Base-by-base conservation (phyloP, 257 asterid species). In the Solanum chilense region DNA sequence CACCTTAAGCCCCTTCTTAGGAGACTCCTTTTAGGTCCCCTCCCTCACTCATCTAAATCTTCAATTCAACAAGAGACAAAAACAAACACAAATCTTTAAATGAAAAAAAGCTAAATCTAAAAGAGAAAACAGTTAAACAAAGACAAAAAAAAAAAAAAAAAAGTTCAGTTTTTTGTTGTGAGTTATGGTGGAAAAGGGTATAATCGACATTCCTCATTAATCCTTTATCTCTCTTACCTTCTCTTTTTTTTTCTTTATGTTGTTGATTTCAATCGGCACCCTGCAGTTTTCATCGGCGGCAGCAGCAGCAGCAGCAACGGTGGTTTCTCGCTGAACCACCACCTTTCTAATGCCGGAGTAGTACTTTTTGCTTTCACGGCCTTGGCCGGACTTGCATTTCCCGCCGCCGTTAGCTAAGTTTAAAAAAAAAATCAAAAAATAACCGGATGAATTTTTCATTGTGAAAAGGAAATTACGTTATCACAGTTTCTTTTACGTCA, bases 291-390 rank as follows among this genome's bases (percentile, higher is more conserved):
- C 68, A 12, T 52, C 88, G 84, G 84, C 86, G 69, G 69, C 37
- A 3, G 75, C 18, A 68, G 21, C 12, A 85, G 3, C 18, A 69
- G 11, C 12, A 85, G 7, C 83, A 78, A 84, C 58, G 89, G 66
- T 45, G 66, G 84, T 78, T 88, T 89, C 87, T 83, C 93, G 92
- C 75, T 35, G 81, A 91, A 88, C 44, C 88, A 91, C 89, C 88
- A 91, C 86, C 86, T 88, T 86, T 86, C 92, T 44, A 92, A 90
- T 91, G 94, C 90, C 87, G 90, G 93, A 88, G 88, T 87, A 83
- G 91, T 69, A 12, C 29, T 92, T 87, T 74, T 94, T 90, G 91
- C 91, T 84, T 37, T 93, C 92, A 92, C 96, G 93, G 96, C 94
- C 91, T 82, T 73, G 80, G 47, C 42, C 44, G 42, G 42, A 31